Percentiles rank a stretch among this genome's conserved stretches.
phyloP scores from a whole-genome alignment of 2,329 filamentous ascomycete genomes.

The Neonectria magnoliae region DNA sequence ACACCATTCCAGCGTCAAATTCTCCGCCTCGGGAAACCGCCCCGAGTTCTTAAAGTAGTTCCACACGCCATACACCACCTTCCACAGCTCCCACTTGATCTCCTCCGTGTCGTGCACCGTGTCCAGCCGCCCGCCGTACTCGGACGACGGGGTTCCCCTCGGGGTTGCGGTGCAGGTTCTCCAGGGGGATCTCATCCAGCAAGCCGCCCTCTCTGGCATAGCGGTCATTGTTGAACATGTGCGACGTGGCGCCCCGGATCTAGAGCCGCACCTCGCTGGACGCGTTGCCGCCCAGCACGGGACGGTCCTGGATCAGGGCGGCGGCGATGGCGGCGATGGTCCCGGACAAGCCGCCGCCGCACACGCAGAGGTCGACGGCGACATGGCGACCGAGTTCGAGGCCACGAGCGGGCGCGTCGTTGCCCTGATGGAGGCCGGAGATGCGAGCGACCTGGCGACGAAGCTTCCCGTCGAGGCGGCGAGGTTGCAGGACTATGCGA shows the following conservation, averaged over 20 bases:
- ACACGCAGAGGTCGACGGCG: slow-evolving; percentile 44
- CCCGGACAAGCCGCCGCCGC: slow-evolving; percentile 37
- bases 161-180: slow-evolving; percentile 39
- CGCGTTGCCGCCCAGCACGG: slow-evolving; percentile 38
- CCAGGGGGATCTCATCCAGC: slow-evolving; percentile 39
- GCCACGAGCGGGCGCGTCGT: slow-evolving; percentile 24
- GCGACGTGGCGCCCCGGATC: slow-evolving; percentile 40
- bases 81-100: slow-evolving; percentile 43
- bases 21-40: slow-evolving; percentile 39
- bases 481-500: slow-evolving; percentile 29
- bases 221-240: slow-evolving; percentile 44
- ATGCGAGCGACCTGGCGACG: not conserved
- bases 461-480: slow-evolving; percentile 30
- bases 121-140: slow-evolving; percentile 39
- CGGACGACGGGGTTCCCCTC: slow-evolving; percentile 40
- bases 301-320: slow-evolving; percentile 38
- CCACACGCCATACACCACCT: slow-evolving; percentile 40
- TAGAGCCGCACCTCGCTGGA: slow-evolving; percentile 40
- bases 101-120: slow-evolving; percentile 41
- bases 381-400: slow-evolving; percentile 29
- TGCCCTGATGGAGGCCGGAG: slow-evolving; percentile 19
- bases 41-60: slow-evolving; percentile 42
- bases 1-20: slow-evolving; percentile 41
- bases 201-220: slow-evolving; percentile 40
- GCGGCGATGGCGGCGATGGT: slow-evolving; percentile 38